phyloP scores from a whole-genome alignment of 176 grass and related monocot species.

The Zoysia pacifica region DNA sequence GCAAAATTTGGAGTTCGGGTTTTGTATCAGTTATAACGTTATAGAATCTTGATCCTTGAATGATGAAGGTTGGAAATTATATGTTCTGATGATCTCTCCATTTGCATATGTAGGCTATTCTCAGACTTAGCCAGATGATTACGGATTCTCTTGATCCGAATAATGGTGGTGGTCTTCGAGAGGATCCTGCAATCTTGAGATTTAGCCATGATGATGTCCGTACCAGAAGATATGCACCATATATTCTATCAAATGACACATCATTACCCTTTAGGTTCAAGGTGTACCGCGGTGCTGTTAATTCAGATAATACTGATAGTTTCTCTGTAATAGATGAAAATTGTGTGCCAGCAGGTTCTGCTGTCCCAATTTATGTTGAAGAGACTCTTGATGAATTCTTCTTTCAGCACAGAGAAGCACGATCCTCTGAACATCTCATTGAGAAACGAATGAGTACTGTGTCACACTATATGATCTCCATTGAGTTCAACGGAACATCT shows the following conservation, averaged over 20 bases:
- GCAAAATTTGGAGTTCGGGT: neutral
- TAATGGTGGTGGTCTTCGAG: constrained; percentile 50
- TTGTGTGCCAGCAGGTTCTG: constrained; percentile 67
- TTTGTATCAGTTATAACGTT: constrained; percentile 13
- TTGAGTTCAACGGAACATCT: constrained; percentile 89
- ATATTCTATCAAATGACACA: constrained; percentile 91
- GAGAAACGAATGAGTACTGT: constrained; percentile 78
- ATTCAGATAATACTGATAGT: constrained; percentile 69
- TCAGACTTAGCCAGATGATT: constrained; percentile 83
- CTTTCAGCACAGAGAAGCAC: constrained; percentile 61
- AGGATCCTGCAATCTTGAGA: constrained; percentile 55
- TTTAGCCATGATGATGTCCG: constrained; percentile 66
- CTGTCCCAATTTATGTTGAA: constrained; percentile 89
- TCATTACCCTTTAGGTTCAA: constrained; percentile 81
- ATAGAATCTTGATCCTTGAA: constrained; percentile 5
- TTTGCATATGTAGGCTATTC: constrained; percentile 70
- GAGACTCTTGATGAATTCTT: constrained; percentile 86
- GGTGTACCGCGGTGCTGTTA: constrained; percentile 75
- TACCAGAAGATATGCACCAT: constrained; percentile 91
- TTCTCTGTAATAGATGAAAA: constrained; percentile 75
- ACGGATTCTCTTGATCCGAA: constrained; percentile 72
- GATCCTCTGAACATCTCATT: constrained; percentile 78
- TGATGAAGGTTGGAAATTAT: constrained; percentile 2
- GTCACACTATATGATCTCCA: constrained; percentile 91
- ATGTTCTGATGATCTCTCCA: constrained; percentile 27